Conservation (phyloP, 2,329 filamentous ascomycete genomes). For the Verticillium isaacii region DNA sequence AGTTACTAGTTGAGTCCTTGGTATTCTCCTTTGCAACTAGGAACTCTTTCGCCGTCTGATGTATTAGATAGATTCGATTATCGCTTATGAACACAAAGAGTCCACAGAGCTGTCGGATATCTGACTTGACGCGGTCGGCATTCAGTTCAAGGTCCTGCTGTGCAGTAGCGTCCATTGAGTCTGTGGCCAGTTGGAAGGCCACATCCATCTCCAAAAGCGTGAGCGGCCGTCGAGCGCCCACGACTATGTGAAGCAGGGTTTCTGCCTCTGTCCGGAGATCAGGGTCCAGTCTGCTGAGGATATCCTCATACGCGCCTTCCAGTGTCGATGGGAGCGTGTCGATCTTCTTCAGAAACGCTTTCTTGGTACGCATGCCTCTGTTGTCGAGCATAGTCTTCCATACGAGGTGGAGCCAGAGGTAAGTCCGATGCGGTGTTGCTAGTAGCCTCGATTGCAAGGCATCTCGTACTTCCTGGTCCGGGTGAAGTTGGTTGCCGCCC, state of each 20-base stretch:
- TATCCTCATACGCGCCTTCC: conserved; percentile 7
- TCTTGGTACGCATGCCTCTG: conserved; percentile 1
- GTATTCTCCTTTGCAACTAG: background rate
- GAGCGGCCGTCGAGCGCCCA: conserved; percentile 9
- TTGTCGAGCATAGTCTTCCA: background rate
- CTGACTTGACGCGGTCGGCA: background rate
- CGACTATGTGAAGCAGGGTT: conserved; percentile 9
- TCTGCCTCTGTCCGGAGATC: background rate
- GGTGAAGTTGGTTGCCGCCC: background rate
- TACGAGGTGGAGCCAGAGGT: conserved; percentile 10
- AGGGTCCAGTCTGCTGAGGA: conserved; percentile 1
- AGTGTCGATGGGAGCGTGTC: conserved; percentile 6
- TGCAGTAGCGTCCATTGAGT: background rate
- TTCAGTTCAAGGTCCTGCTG: conserved; percentile 1
- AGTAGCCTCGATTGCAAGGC: background rate
- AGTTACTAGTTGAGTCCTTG: background rate
- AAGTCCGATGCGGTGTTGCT: conserved; percentile 5
- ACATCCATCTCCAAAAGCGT: conserved; percentile 7
- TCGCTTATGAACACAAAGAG: conserved; percentile 5
- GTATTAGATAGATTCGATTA: conserved; percentile 1
- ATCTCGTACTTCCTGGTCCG: conserved; percentile 1
- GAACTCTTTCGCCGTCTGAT: conserved; percentile 5
- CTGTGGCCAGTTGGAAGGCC: conserved; percentile 2
- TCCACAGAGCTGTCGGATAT: conserved; percentile 1
- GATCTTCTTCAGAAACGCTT: conserved; percentile 4